These are phyloP conservation scores for Heliamphora pulchella DNA, from an alignment of 179 eudicot genomes.

Conservation along the genomic window DNA sequence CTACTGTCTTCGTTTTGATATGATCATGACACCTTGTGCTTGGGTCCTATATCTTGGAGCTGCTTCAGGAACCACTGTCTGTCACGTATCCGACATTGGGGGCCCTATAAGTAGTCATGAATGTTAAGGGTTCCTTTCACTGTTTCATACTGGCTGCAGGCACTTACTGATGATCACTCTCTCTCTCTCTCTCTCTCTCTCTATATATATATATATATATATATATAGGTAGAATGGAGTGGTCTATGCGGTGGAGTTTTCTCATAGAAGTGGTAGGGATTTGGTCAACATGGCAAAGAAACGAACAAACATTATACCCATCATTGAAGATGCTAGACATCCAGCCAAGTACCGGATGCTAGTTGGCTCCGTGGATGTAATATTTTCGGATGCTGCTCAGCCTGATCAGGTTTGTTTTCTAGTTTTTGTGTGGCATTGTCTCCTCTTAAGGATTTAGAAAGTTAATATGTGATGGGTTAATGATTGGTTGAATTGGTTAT, in stretches of 20 bases:
- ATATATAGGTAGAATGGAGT: slow-evolving; percentile 50
- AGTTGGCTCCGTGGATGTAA: slow-evolving; percentile 93
- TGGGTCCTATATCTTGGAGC: slow-evolving; percentile 85
- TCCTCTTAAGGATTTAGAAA: not conserved
- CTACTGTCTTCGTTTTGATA: not conserved
- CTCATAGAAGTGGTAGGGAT: slow-evolving; percentile 94
- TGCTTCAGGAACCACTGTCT: slow-evolving; percentile 94
- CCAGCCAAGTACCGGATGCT: slow-evolving; percentile 92
- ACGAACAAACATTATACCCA: slow-evolving; percentile 84
- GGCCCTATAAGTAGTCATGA: slow-evolving; percentile 64
- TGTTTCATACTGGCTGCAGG: not conserved
- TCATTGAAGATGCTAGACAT: slow-evolving; percentile 97
- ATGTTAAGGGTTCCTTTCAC: not conserved
- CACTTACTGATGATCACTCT: not conserved
- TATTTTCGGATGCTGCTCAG: slow-evolving; percentile 95
- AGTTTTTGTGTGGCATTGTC: not conserved
- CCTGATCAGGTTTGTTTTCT: slow-evolving; percentile 79
- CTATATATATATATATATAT: too few relatives aligned
- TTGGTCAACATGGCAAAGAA: slow-evolving; percentile 96
- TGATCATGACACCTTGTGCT: slow-evolving; percentile 67
- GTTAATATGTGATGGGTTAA: not conserved
- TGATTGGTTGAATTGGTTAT: not conserved
- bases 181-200: not conserved
- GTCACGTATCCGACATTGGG: slow-evolving; percentile 89
- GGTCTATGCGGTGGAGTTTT: slow-evolving; percentile 89